These are phyloP conservation scores for Aspergillus sergii DNA, from an alignment of 2,329 filamentous ascomycete species.

Conservation along the genomic window DNA sequence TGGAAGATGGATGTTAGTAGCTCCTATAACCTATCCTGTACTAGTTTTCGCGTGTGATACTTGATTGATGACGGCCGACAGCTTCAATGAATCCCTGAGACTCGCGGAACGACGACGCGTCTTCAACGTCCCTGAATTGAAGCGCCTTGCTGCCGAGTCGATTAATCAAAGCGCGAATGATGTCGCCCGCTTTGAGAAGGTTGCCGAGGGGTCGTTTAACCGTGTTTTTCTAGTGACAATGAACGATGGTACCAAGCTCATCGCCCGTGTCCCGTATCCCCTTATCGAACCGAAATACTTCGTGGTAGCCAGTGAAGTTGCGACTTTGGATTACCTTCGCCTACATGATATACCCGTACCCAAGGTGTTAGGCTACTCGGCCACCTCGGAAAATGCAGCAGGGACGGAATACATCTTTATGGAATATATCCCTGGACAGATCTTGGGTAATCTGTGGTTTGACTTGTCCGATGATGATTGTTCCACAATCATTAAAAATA, in stretches of 20 bases:
- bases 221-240: constrained; percentile 27
- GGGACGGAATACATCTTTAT: constrained; percentile 46
- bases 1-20: constrained; percentile 1
- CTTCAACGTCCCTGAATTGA: neutral
- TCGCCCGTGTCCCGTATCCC: constrained; percentile 29
- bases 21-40: neutral
- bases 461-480: constrained; percentile 16
- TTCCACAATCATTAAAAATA: constrained; percentile 16
- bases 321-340: constrained; percentile 40
- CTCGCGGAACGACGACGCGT: neutral
- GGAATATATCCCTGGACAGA: constrained; percentile 34
- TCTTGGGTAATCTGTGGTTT: constrained; percentile 37
- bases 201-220: constrained; percentile 35
- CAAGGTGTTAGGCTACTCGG: constrained; percentile 37
- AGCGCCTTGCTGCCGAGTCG: neutral
- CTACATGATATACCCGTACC: constrained; percentile 36
- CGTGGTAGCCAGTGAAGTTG: constrained; percentile 42
- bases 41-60: neutral
- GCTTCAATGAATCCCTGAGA: neutral
- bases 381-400: constrained; percentile 36
- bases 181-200: constrained; percentile 25
- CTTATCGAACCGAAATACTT: constrained; percentile 29
- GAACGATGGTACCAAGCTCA: constrained; percentile 22
- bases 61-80: neutral
- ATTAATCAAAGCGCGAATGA: constrained; percentile 5